Evolutionary conservation across 169 alveolate genomes (phyloP).

Genomic region (Plasmodium billcollinsi): DNA sequence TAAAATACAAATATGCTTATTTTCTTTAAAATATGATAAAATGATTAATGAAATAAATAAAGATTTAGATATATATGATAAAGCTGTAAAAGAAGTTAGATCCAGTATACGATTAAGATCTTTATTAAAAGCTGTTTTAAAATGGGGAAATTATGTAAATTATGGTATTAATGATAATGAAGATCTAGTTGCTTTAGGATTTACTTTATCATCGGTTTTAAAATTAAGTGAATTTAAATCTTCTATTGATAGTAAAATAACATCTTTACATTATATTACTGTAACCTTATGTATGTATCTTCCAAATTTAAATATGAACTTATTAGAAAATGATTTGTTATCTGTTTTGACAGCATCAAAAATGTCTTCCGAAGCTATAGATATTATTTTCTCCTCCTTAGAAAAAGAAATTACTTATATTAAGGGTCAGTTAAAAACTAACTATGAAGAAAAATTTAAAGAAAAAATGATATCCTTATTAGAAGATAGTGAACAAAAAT

Average conservation of each 20-base stretch:
- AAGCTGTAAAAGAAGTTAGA: constrained; percentile 81
- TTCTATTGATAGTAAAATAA: constrained; percentile 78
- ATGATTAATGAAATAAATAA: constrained; percentile 69
- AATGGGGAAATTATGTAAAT: constrained; percentile 88
- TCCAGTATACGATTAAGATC: constrained; percentile 79
- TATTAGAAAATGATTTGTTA: constrained; percentile 38
- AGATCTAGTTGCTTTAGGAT: constrained; percentile 80
- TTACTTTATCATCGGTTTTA: constrained; percentile 82
- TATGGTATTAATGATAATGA: constrained; percentile 82
- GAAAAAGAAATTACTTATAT: constrained; percentile 70
- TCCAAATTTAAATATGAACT: constrained; percentile 74
- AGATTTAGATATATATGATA: constrained; percentile 77
- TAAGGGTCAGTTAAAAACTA: constrained; percentile 30
- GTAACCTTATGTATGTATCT: constrained; percentile 80
- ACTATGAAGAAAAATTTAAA: constrained; percentile 55
- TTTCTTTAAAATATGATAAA: constrained; percentile 77
- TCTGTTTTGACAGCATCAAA: constrained; percentile 72
- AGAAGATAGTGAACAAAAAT: constrained; percentile 69
- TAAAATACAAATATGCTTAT: constrained; percentile 78
- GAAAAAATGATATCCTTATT: constrained; percentile 65
- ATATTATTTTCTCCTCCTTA: constrained; percentile 55
- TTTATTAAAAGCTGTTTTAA: constrained; percentile 80
- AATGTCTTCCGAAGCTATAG: constrained; percentile 77
- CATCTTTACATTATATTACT: constrained; percentile 86
- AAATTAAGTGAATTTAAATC: constrained; percentile 86